Evolutionary conservation across 2,329 filamentous ascomycete species (phyloP), one percentile per base, ranked within the genome.

Genomic region (Anthostomella pinea): DNA sequence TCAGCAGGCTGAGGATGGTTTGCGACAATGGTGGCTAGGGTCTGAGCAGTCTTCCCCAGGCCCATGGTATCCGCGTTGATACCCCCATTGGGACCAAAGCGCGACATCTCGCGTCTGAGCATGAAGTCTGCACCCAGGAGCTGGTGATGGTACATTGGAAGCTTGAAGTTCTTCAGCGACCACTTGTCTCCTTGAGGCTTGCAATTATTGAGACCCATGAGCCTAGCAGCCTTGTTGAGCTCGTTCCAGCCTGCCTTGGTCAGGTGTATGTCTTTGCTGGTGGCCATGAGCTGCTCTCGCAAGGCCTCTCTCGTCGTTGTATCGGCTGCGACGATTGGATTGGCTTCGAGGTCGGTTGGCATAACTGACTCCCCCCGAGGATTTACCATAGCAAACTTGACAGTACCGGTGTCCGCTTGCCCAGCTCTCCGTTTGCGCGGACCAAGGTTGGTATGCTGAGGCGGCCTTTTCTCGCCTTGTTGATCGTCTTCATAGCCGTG

Each of bases 41-140:
- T 15, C 14, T 29, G 13, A 6, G 16, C 27, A 7, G 27, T 29
- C 16, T 29, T 29, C 13, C 27, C 27, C n/a, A 29, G 13, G 11
- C 27, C 27, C 27, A 29, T 29, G 14, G 27, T 16, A 18, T 29
- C 27, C n/a, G 27, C 27, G 27, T 16, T 29, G 27, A 29, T 15
- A 8, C 27, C 27, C 11, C 27, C 27, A 8, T 17, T 29, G 11
- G 27, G 27, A 11, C 27, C 27, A 15, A 11, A 29, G 14, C 11
- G 6, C 6, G 27, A 29, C 7, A 13, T 15, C 9, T 29, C 27
- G 16, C 27, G 27, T 16, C 8, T 18, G 27, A 29, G 27, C 27
- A 29, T 29, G 27, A 29, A 29, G 11, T 29, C 14, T 10, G 11
- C 13, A 16, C 6, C 27, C 3, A 29, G 27, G 16, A 29, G 27